Base-by-base conservation (phyloP, 805 yeast genomes). In the Candida nemodendra region DNA sequence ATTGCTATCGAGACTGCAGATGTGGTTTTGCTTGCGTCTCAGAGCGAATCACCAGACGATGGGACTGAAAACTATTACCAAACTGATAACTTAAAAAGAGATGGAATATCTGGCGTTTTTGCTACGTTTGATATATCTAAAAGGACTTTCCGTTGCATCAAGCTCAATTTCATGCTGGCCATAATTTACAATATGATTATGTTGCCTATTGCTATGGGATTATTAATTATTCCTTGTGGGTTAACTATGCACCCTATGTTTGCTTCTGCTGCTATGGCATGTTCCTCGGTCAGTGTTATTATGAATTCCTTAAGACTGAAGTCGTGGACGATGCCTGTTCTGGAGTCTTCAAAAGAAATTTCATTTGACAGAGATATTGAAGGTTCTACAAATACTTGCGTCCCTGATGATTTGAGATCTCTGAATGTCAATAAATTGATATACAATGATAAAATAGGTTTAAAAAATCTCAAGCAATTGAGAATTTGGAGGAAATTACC, bases 1-100 rank as follows among this genome's bases (percentile, higher is more conserved):
- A 86, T 93, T 50, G 98, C 99, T 1, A 84, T 93, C 49, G 96
- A 90, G 49, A 86, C 96, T n/a, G 96, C 99, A 0, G 96, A 89
- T 60, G 76, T 93, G 26, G 96, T 93, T 14, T 66, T 93, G 12
- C 60, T 86, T 56, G 73, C 76, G 9, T 65, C 68, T 16, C 48
- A 53, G 9, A 45, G 49, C 3, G 50, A 41, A 22, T 30, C 33
- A 13, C 9, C 37, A 4, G 30, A 26, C 6, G 41, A 34, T 3
- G 57, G 53, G 5, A 45, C 43, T 16, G 41, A 39, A n/a, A 51
- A 53, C 17, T 18, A 22, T 5, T n/a, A 34, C n/a, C 40, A 21
- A 8, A 42, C 54, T 37, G 27, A 41, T 42, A 35, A 69, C 57
- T 13, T 24, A 8, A 12, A 25, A 11, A 36, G 31, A 14, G 39